Evolutionary conservation across 1,284 basidiomycete species (phyloP), one percentile per base, ranked within the genome.

Genomic region (Mixia osmundae): DNA sequence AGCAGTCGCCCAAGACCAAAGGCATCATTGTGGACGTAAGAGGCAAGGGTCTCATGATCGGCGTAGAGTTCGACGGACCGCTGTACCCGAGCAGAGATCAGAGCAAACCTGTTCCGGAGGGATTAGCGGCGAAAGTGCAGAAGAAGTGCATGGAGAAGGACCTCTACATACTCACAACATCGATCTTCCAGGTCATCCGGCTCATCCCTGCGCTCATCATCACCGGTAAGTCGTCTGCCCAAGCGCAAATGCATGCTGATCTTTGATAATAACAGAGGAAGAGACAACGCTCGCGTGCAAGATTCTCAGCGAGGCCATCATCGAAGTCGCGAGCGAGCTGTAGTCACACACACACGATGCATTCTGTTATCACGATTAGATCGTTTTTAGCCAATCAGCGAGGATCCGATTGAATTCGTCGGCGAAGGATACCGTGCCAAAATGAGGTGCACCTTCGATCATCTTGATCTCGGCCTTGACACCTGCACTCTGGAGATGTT

Each of bases 151-250:
- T 80, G 41, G 40, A 38, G 32, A 38, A 39, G 20, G 41, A 34
- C 25, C 35, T 42, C 29, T 36, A 21, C 18, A 38, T 39, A 9
- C 38, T 42, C 6, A 36, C 41, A 50, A 27, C 51, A 47, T 30
- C 50, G 37, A 25, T 45, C 50, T 25, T 33, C 22, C 8, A 33
- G 31, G 8, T 12, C 24, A 46, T 82, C 41, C 59, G 78, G 52
- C 83, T 85, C 58, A 76, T 76, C 49, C 74, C 75, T 7, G 62
- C 75, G 33, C 54, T 77, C 44, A 70, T 70, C 49, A 64, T 76
- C 50, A 61, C 64, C 26, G n/a, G n/a, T n/a, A n/a, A n/a, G n/a
- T n/a, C n/a, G n/a, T n/a, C n/a, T n/a, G n/a, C n/a, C n/a, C n/a
- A n/a, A n/a, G n/a, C n/a, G n/a, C n/a, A n/a, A n/a, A n/a, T n/a